These are phyloP conservation scores for Agaricus sinodeliciosus DNA, from an alignment of 768 basidiomycete genomes.

Conservation along the genomic window DNA sequence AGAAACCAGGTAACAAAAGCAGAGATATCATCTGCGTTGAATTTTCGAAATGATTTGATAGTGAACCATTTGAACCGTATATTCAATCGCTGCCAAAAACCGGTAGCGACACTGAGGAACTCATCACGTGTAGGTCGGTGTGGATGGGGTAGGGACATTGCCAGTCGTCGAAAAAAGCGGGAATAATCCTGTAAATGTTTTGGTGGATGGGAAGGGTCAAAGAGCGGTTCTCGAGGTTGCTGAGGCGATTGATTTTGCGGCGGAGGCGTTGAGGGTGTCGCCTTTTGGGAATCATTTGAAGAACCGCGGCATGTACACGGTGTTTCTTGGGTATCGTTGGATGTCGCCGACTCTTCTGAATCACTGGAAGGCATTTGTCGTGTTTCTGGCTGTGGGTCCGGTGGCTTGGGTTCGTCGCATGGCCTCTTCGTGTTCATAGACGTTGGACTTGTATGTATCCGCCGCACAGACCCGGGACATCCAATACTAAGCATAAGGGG, in stretches of 20 bases:
- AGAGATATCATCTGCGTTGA: slow-evolving; percentile 94
- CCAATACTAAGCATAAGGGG: background rate
- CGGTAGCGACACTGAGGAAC: slow-evolving; percentile 76
- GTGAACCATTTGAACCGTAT: slow-evolving; percentile 98
- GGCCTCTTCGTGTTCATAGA: background rate
- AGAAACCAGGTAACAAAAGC: slow-evolving; percentile 96
- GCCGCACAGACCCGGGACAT: background rate
- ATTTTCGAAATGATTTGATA: slow-evolving; percentile 88
- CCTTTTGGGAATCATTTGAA: background rate
- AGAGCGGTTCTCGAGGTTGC: slow-evolving; percentile 8
- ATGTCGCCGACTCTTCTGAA: background rate
- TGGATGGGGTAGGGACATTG: slow-evolving; percentile 67
- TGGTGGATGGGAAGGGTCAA: slow-evolving; percentile 11
- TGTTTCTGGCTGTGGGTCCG: slow-evolving; percentile 1
- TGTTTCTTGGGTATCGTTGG: background rate
- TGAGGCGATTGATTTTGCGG: slow-evolving; percentile 6
- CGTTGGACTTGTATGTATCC: background rate
- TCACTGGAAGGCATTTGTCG: background rate
- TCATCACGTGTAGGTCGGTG: slow-evolving; percentile 85
- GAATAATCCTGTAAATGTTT: slow-evolving; percentile 61
- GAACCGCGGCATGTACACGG: background rate
- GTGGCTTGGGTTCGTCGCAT: background rate
- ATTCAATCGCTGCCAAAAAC: slow-evolving; percentile 85
- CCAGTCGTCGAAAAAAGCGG: slow-evolving; percentile 74
- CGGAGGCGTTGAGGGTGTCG: background rate